Evolutionary conservation across 2,329 filamentous ascomycete genomes (phyloP).

Genomic region (Parafenestella ontariensis): DNA sequence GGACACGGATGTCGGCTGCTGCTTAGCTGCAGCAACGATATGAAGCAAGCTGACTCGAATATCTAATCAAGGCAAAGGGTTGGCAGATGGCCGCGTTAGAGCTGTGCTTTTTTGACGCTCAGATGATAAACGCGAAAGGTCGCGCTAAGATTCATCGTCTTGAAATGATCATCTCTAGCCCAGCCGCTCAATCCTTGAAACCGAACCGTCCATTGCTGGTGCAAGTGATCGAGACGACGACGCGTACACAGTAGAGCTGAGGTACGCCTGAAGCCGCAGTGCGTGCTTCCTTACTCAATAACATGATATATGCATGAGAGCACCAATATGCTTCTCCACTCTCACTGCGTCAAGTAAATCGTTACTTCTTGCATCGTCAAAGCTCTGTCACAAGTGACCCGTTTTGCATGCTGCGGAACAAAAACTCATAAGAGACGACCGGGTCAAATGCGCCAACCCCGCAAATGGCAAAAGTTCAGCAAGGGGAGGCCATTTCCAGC

Average conservation of each 20-base stretch:
- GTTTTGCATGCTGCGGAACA: slow-evolving; percentile 35
- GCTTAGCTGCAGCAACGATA: slow-evolving; percentile 37
- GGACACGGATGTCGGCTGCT: slow-evolving; percentile 35
- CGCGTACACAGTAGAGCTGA: slow-evolving; percentile 10
- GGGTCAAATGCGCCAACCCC: slow-evolving; percentile 35
- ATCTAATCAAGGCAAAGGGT: slow-evolving; percentile 30
- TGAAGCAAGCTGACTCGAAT: slow-evolving; percentile 14
- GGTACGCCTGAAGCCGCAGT: slow-evolving; percentile 13
- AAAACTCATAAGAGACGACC: slow-evolving; percentile 28
- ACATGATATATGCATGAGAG: slow-evolving; percentile 15
- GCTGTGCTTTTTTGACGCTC: slow-evolving; percentile 29
- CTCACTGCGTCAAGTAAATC: slow-evolving; percentile 28
- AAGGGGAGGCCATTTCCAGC: slow-evolving; percentile 36
- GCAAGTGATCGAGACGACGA: slow-evolving; percentile 2
- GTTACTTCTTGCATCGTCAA: slow-evolving; percentile 28
- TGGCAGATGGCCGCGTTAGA: slow-evolving; percentile 31
- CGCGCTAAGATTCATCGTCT: slow-evolving; percentile 31
- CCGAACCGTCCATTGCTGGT: slow-evolving; percentile 28
- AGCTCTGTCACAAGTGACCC: slow-evolving; percentile 26
- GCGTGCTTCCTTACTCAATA: slow-evolving; percentile 28
- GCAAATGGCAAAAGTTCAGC: slow-evolving; percentile 36
- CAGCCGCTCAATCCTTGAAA: slow-evolving; percentile 34
- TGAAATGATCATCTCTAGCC: slow-evolving; percentile 26
- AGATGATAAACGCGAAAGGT: slow-evolving; percentile 32
- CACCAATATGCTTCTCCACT: slow-evolving; percentile 21